phyloP scores from a whole-genome alignment of 129 eudicot genomes.

The Lactuca sativa region DNA sequence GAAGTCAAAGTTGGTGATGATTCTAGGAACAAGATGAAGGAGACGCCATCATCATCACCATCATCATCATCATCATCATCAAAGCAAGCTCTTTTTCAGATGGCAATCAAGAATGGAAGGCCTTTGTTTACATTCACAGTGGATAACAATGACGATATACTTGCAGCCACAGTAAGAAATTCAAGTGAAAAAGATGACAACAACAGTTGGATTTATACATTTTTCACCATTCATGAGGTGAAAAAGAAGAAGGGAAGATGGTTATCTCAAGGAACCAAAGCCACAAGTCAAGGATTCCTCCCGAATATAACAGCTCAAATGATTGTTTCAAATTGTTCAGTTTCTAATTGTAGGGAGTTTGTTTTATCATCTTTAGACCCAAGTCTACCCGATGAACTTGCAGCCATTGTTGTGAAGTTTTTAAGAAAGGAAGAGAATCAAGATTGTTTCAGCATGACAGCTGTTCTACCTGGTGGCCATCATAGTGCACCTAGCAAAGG shows the following conservation, averaged over 20 bases:
- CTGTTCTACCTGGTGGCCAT: slow-evolving; percentile 70
- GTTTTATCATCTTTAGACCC: slow-evolving; percentile 51
- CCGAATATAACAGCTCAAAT: slow-evolving; percentile 75
- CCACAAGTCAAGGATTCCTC: slow-evolving; percentile 42
- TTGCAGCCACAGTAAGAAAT: slow-evolving; percentile 68
- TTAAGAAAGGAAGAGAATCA: slow-evolving; percentile 29
- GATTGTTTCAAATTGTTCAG: slow-evolving; percentile 54
- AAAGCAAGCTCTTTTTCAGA: slow-evolving; percentile 71
- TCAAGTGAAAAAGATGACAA: slow-evolving; percentile 39
- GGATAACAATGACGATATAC: slow-evolving; percentile 55
- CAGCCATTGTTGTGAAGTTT: slow-evolving; percentile 60
- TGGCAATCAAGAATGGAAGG: slow-evolving; percentile 72
- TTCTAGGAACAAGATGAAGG: slow-evolving; percentile 26
- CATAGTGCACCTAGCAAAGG: slow-evolving; percentile 77
- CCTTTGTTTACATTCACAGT: slow-evolving; percentile 84
- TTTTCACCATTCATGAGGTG: slow-evolving; percentile 59
- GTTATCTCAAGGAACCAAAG: slow-evolving; percentile 55
- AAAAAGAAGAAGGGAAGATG: slow-evolving; percentile 66
- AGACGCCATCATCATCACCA: slow-evolving; percentile 7
- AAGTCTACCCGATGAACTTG: slow-evolving; percentile 52
- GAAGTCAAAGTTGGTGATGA: slow-evolving; percentile 19
- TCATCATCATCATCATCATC: slow-evolving; percentile 41
- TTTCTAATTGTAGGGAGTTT: slow-evolving; percentile 48
- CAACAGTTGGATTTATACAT: slow-evolving; percentile 66
- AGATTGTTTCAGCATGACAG: slow-evolving; percentile 47